Evolutionary conservation across 1,284 basidiomycete genomes (phyloP), one percentile per base, ranked within the genome.

Genomic region (Meira nashicola): DNA sequence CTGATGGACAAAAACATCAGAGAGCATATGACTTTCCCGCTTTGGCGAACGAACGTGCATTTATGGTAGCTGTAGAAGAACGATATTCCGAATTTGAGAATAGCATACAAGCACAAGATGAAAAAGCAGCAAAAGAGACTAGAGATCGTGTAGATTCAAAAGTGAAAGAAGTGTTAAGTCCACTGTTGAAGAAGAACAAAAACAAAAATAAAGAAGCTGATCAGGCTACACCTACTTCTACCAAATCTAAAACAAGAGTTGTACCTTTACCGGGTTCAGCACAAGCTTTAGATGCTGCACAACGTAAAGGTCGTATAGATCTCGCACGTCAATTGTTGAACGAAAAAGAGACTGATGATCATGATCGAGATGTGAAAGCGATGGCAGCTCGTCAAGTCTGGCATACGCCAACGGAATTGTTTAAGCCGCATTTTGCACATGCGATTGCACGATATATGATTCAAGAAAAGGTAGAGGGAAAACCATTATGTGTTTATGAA

Each of bases 331-430:
- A 66, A 49, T 78, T 82, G 47, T 40, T 55, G 59, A 58, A 62
- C 21, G 64, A 67, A 61, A 62, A 50, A 57, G 68, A 66, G 25
- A 67, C 62, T 33, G 53, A 38, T 8, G 41, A 59, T n/a, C 50
- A 62, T 49, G 64, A 65, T 15, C 83, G 86, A 67, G 82, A 82
- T 38, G 68, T 76, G 1, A 63, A 70, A 39, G 54, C 61, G 1
- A 76, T 76, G 76, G 73, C 71, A 0, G 92, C 92, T 5, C 84
- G 86, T 70, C 95, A 99, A 79, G 83, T 98, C 56, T 99, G 95
- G 95, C 95, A 99, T 80, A 99, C 95, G 0, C 95, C 95, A 0
- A 96, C 92, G 1, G 94, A 98, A 78, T 81, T 99, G 41, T 97
- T 98, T 83, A 92, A 94, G 84, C 95, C 95, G 10, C 90, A 88